Base-by-base conservation (phyloP, 306 rosid species). In the Cicer yamashitae region DNA sequence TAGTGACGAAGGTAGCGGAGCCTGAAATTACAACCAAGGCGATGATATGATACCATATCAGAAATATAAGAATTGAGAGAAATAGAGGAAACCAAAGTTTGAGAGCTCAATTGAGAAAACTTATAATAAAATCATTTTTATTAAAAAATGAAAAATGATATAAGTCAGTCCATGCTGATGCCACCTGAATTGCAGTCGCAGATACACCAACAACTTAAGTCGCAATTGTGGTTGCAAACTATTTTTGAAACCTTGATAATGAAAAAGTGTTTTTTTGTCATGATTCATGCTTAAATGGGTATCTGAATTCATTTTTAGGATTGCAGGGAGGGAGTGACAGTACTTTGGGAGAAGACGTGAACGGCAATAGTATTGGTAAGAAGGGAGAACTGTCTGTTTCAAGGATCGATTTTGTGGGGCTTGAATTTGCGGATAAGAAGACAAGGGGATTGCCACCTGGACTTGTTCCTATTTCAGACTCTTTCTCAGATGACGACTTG, bases 331-430 rank as follows among this genome's bases (percentile, higher is more conserved):
- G 71, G 39, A 80, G 39, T 60, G 83, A 54, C 11, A 70, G 45
- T 15, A 80, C 38, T 64, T 73, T 40, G 17, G 85, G 75, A 62
- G 67, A 64, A 44, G 58, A 53, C 50, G 74, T 38, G 47, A 68
- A 12, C 53, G 87, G 74, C 22, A 47, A 70, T 50, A 75, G 46
- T 57, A 85, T 44, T 73, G 87, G 74, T 66, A 86, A 71, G 86
- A 93, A 83, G 83, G 89, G 81, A 10, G 80, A 68, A 67, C 20
- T 93, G 17, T 87, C 96, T 8, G 69, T 93, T 83, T 94, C 98
- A 6, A 88, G 63, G 81, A 83, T 91, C 41, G 97, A 94, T 86
- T 94, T 91, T 78, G 79, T 88, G 75, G 97, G 97, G 58, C 98
- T 91, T 73, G 87, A 58, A 46, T 91, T 94, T 86, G 89, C 87